A percentile compares a stretch with the other conserved stretches of the same genome.
Evolutionary conservation across 73 alveolate genomes (phyloP).

Genomic region (Stentor coeruleus): DNA sequence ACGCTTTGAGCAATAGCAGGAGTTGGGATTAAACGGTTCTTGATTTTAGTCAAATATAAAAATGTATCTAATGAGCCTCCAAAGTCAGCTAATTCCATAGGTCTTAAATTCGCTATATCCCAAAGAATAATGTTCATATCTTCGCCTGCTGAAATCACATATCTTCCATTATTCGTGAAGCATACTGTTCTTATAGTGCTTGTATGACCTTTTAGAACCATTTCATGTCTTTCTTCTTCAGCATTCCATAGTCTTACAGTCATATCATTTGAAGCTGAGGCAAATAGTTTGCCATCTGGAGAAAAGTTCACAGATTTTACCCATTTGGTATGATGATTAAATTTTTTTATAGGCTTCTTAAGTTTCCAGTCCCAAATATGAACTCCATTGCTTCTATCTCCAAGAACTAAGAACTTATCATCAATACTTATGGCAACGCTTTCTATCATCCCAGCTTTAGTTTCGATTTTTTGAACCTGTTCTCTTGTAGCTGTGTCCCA

Average conservation of each 20-base stretch:
- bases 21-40: neutral
- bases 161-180: conserved; percentile 86
- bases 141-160: conserved; percentile 85
- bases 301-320: conserved; percentile 86
- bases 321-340: neutral
- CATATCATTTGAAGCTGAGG: conserved; percentile 93
- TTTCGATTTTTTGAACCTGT: neutral
- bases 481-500: neutral
- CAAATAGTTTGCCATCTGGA: conserved; percentile 92
- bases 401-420: neutral
- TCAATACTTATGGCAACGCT: neutral
- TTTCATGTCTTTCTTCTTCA: neutral
- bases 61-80: neutral
- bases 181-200: conserved; percentile 90
- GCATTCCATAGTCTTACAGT: conserved; percentile 87
- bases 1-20: neutral
- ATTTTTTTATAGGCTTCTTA: neutral
- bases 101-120: conserved; percentile 54
- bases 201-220: conserved; percentile 76
- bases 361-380: neutral
- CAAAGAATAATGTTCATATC: conserved; percentile 95
- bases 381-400: neutral
- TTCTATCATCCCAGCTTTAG: conserved; percentile 5
- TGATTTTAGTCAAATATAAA: neutral
- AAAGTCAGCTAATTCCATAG: neutral